Base-by-base conservation (phyloP, 2,329 filamentous ascomycete genomes). In the Fusarium acutatum region DNA sequence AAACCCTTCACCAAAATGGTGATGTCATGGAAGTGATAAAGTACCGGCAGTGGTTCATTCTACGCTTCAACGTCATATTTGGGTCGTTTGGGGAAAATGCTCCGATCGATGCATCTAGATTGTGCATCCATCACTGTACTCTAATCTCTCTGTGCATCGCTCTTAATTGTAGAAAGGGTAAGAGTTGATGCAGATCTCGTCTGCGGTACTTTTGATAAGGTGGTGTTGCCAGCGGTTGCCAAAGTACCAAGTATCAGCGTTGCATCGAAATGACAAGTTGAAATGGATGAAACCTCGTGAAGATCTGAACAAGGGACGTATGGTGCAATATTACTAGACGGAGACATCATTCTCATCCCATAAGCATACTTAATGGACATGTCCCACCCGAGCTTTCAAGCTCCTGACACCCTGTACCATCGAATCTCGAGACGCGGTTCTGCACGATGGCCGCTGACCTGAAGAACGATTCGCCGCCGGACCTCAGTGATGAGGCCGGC, bases 401-500 rank as follows among this genome's bases (percentile, higher is more conserved):
- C n/a, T 43, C 5, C 12, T 13, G 9, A 1, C 4, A 6, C 11
- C 4, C 12, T 28, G 6, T 9, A 15, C 15, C 18, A 10, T 46
- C 14, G 4, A 14, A 8, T 26, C 15, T 30, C 4, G 8, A 18
- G 22, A 18, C 9, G 6, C 6, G 10, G 4, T 2, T 20, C 5
- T 11, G 12, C 26, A 49, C 6, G 0, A 74, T 74, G 67, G 1
- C 58, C 2, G 17, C 41, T 0, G 64, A 69, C 3, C 37, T 50
- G 1, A 74, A 74, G 52, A 50, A 44, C 34, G 64, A 63, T 11
- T 50, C 53, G 26, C 53, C 69, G 4, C 69, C 64, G 3, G 69
- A 77, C n/a, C 69, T 73, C 10, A 77, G 75, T 7, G 75, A 77
- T 35, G 60, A 72, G 35, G 43, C 73, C 11, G 67, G 58, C 4